A percentile compares a stretch with the other conserved stretches of the same genome.
Evolutionary conservation across 1,284 basidiomycete genomes (phyloP).

Genomic region (Veloboletus limbatus): DNA sequence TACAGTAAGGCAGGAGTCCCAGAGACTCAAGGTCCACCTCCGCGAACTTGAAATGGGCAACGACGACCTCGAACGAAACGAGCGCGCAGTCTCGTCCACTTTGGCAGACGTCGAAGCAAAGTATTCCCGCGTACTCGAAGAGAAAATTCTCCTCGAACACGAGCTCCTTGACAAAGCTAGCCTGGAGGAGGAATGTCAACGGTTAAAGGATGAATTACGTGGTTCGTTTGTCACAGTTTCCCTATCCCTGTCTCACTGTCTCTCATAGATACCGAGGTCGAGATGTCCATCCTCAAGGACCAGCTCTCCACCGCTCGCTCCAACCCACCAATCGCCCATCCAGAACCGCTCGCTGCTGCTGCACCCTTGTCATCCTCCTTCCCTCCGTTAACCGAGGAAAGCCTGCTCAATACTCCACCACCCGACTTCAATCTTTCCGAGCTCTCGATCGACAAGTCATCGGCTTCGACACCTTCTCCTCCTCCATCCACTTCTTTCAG

Average conservation of each 20-base stretch:
- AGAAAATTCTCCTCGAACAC: constrained; percentile 96
- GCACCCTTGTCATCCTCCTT: constrained; percentile 22
- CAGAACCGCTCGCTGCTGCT: constrained; percentile 28
- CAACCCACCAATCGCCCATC: constrained; percentile 26
- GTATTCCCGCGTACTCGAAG: constrained; percentile 90
- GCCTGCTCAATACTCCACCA: constrained; percentile 55
- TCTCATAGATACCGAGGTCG: constrained; percentile 74
- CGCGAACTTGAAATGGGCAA: constrained; percentile 95
- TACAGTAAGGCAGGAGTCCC: constrained; percentile 74
- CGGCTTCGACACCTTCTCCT: constrained; percentile 26
- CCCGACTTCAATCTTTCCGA: constrained; percentile 62
- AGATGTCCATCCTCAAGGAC: constrained; percentile 80
- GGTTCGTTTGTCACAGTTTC: constrained; percentile 48
- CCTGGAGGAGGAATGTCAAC: constrained; percentile 89
- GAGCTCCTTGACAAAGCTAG: constrained; percentile 91
- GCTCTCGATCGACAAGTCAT: constrained; percentile 45
- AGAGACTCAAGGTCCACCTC: constrained; percentile 75
- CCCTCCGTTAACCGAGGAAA: constrained; percentile 32
- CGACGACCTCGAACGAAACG: constrained; percentile 90
- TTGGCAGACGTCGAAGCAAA: constrained; percentile 89
- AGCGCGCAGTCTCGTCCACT: constrained; percentile 88
- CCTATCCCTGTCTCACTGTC: constrained; percentile 19
- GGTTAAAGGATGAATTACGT: constrained; percentile 90
- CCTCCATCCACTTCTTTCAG: constrained; percentile 39
- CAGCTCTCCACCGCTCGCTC: constrained; percentile 51